Evolutionary conservation across 192 early-diverging fungal species (phyloP).

Genomic region (Neocallimastix lanati): DNA sequence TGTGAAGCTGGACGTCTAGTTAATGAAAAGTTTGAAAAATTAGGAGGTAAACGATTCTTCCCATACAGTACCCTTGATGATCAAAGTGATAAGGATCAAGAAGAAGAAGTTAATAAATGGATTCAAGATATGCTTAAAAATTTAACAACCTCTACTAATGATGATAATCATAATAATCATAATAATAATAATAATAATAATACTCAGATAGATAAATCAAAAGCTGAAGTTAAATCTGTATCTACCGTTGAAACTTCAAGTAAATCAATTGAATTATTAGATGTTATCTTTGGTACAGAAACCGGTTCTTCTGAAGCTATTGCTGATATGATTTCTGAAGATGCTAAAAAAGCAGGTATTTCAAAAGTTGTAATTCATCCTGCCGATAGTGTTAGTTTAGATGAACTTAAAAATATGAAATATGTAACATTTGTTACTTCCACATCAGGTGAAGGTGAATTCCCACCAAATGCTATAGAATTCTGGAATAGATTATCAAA

Average conservation of each 20-base stretch:
- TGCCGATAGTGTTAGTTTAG: slow-evolving; percentile 58
- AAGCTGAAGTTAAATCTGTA: no score
- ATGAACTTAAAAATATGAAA: slow-evolving; percentile 59
- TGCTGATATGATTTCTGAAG: slow-evolving; percentile 61
- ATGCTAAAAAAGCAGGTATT: slow-evolving; percentile 60
- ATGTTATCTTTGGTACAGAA: slow-evolving; percentile 77
- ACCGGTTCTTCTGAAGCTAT: slow-evolving; percentile 67
- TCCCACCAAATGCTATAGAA: slow-evolving; percentile 77
- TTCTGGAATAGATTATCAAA: slow-evolving; percentile 60
- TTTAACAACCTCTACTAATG: no score
- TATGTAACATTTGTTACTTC: slow-evolving; percentile 60
- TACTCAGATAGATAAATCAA: no score
- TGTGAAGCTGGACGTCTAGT: background rate
- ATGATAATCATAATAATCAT: no score
- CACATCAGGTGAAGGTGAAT: slow-evolving; percentile 93
- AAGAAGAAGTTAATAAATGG: background rate
- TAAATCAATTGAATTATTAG: no score
- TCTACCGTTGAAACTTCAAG: no score
- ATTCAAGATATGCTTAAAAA: background rate
- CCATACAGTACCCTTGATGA: background rate
- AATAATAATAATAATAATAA: no score
- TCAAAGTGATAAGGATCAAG: background rate
- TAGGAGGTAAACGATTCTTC: background rate
- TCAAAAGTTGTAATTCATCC: slow-evolving; percentile 52
- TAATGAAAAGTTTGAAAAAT: background rate